Evolutionary conservation across 2,329 filamentous ascomycete species (phyloP), one percentile per base, ranked within the genome.

Genomic region (Penicillium sp.): DNA sequence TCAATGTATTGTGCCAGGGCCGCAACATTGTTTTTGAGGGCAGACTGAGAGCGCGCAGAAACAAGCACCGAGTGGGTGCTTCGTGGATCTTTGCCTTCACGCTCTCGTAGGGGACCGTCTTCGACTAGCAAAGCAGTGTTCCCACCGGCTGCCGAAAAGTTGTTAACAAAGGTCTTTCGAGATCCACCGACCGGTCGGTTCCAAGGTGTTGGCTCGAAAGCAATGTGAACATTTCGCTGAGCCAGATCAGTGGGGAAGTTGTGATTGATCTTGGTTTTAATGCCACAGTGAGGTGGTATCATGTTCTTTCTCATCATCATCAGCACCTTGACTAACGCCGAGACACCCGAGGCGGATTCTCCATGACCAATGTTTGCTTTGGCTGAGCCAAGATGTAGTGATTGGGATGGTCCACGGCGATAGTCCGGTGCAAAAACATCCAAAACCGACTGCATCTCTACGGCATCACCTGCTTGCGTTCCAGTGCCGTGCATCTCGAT

Each of bases 401-500:
- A 82, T 24, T 78, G 67, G 7, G 63, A 75, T 26, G 71, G 74
- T 47, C 84, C 77, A 55, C 67, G 77, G 37, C 77, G 75, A 60
- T 80, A 72, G 50, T 77, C 75, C 19, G 83, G 80, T 40, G 83
- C 85, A 62, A 88, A 88, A 18, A 83, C 78, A 45, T 83, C 79
- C 19, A 86, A 85, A 45, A 95, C 88, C 0, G 88, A 91, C 1
- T 85, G 79, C 87, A 93, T 92, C 71, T 96, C 92, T 3, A 86
- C 88, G 7, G 86, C 87, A 67, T 96, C 91, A 56, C 90, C 91
- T 28, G 89, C 90, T 71, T 94, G 90, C 0, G 90, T 96, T 28
- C 91, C 91, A 2, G 91, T 96, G 13, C 90, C 91, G 71, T 96
- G 91, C 87, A 94, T 91, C 74, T 95, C 91, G 8, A 96, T 87